These are phyloP conservation scores for Pythium monospermum DNA, from an alignment of 352 stramenopile genomes.

Conservation along the genomic window DNA sequence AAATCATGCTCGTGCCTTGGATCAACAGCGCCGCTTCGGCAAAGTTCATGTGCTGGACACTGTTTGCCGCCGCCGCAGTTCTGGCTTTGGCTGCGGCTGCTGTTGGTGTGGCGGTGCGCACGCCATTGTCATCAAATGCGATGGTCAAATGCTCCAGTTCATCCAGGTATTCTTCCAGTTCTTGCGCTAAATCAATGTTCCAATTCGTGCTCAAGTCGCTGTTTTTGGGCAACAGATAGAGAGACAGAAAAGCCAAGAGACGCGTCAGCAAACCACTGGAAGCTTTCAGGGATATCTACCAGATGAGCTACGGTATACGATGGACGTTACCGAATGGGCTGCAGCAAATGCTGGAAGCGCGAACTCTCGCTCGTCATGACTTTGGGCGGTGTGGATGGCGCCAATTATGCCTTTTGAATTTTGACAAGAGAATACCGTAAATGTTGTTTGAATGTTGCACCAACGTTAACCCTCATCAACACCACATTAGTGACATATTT, in stretches of 20 bases:
- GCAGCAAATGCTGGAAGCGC: slow-evolving; percentile 78
- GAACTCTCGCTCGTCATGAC: slow-evolving; percentile 36
- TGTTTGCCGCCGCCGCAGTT: neutral
- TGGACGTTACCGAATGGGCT: slow-evolving; percentile 83
- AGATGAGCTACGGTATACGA: too few species aligned
- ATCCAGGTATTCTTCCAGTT: slow-evolving; percentile 90
- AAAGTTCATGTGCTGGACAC: slow-evolving; percentile 81
- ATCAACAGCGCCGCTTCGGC: slow-evolving; percentile 91
- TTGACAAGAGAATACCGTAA: too few species aligned
- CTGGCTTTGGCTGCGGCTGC: neutral
- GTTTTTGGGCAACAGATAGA: slow-evolving; percentile 6
- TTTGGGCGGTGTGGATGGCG: too few species aligned
- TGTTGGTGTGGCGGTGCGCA: neutral
- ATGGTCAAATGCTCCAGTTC: slow-evolving; percentile 75
- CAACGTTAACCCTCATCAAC: too few species aligned
- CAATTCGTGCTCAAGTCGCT: slow-evolving; percentile 90
- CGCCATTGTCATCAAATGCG: slow-evolving; percentile 49
- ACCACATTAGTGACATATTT: too few species aligned
- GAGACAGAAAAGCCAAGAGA: neutral
- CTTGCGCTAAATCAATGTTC: slow-evolving; percentile 87
- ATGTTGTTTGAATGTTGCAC: too few species aligned
- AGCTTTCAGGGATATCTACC: too few species aligned
- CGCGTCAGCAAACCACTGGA: neutral
- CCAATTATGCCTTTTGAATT: too few species aligned
- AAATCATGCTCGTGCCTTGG: slow-evolving; percentile 91